Base-by-base conservation (phyloP, 2,329 filamentous ascomycete species). In the Dichotomopilus funicola region DNA sequence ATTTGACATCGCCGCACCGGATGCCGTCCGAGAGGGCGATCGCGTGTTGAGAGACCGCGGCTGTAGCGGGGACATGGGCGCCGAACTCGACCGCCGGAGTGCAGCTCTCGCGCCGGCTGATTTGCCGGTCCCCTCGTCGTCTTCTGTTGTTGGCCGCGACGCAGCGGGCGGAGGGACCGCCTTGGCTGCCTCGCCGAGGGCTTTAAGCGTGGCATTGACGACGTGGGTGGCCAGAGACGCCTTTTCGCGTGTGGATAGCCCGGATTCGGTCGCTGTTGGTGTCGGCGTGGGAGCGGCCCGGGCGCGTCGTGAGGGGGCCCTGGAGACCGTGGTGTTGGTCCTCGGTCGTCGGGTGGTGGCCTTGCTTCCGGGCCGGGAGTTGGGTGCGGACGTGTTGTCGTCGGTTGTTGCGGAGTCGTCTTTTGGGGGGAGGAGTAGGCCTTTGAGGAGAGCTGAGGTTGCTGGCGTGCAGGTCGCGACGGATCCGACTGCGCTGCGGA, bases 201-300 rank as follows among this genome's bases (percentile, higher is more conserved):
- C 77, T 64, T 88, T 90, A 41, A 91, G 75, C 1, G 84, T 78
- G 6, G 76, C 74, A 67, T 91, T 92, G 64, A 90, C 82, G 38
- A 89, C 76, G 59, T 90, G 81, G 0, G 87, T 89, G 10, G 88
- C 87, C 38, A 91, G 72, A 45, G 81, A 75, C 50, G 83, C 83
- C 67, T 79, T 82, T 56, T 89, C 86, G 62, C 79, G 81, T 5
- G 75, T 66, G 4, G 78, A 72, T 35, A 86, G 68, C 47, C 72
- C 71, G 50, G 67, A 68, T 37, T 75, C 62, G 41, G 45, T 2
- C 10, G 42, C 13, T 44, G 42, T 31, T 2, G 42, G 33, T n/a
- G 45, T 34, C 5, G 56, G 55, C 42, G 61, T 66, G 46, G 57
- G 68, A 61, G 60, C 67, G 47, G 57, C 69, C 59, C 66, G 66